phyloP scores from a whole-genome alignment of 2,329 filamentous ascomycete species.

The Nothomitra cinnamomea region DNA sequence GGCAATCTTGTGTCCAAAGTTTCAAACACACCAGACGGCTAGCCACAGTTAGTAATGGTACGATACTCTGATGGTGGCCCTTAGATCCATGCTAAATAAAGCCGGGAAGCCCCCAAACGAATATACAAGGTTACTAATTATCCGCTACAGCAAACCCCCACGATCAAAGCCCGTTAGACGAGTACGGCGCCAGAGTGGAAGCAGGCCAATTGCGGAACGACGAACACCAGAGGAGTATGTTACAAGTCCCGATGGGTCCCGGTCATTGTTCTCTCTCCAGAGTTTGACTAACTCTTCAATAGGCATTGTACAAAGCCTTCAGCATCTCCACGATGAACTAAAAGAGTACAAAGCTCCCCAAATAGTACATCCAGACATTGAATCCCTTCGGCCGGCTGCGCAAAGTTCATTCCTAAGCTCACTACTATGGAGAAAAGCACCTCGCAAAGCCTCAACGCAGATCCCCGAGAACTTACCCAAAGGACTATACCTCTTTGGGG shows the following conservation, averaged over 20 bases:
- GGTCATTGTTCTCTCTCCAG: neutral
- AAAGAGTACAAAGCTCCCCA: slow-evolving; percentile 53
- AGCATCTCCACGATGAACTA: slow-evolving; percentile 77
- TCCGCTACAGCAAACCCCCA: neutral
- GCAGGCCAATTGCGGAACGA: slow-evolving; percentile 65
- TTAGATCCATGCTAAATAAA: neutral
- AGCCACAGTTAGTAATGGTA: slow-evolving; percentile 1
- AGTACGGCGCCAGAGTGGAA: slow-evolving; percentile 73
- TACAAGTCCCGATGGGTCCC: neutral
- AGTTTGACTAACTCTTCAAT: slow-evolving; percentile 8
- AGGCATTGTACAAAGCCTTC: slow-evolving; percentile 79
- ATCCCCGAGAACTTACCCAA: slow-evolving; percentile 65
- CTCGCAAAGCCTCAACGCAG: slow-evolving; percentile 18
- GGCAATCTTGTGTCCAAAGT: neutral
- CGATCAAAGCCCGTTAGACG: slow-evolving; percentile 54
- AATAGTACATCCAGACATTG: slow-evolving; percentile 61
- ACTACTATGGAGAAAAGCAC: slow-evolving; percentile 22
- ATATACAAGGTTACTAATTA: neutral
- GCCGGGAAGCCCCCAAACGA: neutral
- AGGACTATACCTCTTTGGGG: slow-evolving; percentile 87
- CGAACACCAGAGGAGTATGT: slow-evolving; percentile 68
- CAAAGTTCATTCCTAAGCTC: slow-evolving; percentile 36
- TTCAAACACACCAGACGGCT: slow-evolving; percentile 1
- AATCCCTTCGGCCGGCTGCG: slow-evolving; percentile 39
- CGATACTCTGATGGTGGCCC: neutral